These are phyloP conservation scores for Verticillium longisporum DNA, from an alignment of 2,329 filamentous ascomycete species.

Conservation along the genomic window DNA sequence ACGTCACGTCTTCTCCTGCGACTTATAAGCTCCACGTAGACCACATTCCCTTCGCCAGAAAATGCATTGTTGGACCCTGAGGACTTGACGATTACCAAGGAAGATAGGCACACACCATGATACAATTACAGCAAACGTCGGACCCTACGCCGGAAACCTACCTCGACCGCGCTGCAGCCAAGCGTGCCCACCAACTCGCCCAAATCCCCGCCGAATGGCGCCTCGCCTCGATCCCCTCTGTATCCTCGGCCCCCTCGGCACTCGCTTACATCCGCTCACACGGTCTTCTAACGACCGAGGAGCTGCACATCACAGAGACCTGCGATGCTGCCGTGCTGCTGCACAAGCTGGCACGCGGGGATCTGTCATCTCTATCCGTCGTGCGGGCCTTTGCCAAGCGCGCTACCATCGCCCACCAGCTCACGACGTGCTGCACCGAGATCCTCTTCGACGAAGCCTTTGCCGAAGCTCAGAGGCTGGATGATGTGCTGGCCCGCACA, in stretches of 20 bases:
- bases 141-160: neutral
- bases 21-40: neutral
- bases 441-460: constrained; percentile 28
- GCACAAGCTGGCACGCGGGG: constrained; percentile 13
- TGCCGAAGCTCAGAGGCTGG: constrained; percentile 29
- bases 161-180: constrained; percentile 1
- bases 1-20: neutral
- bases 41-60: neutral
- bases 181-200: neutral
- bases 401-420: constrained; percentile 40
- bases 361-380: constrained; percentile 25
- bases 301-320: constrained; percentile 29
- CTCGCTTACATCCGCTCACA: constrained; percentile 3
- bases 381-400: constrained; percentile 40
- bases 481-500: constrained; percentile 27
- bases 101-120: neutral
- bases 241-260: neutral
- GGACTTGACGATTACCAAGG: too few species aligned
- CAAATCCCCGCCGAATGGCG: constrained; percentile 3
- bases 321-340: constrained; percentile 23
- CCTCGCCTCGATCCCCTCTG: neutral
- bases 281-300: constrained; percentile 23
- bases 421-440: constrained; percentile 19
- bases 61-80: neutral
- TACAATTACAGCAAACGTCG: neutral